These are phyloP conservation scores for Nitzschia putrida DNA, from an alignment of 108 stramenopile genomes.

Conservation along the genomic window DNA sequence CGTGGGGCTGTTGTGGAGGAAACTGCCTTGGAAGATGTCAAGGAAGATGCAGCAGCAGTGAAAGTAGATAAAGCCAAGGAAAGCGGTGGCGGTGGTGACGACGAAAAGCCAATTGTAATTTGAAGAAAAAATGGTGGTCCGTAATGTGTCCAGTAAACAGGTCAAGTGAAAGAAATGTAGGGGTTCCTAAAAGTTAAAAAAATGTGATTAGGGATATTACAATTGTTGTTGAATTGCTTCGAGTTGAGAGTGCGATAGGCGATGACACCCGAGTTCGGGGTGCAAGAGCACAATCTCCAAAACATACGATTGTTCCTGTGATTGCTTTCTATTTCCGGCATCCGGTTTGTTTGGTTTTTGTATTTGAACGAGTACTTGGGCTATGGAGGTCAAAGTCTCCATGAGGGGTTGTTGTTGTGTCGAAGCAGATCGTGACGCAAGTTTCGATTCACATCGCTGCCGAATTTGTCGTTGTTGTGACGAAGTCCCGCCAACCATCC, in stretches of 20 bases:
- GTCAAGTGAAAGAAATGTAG: no score
- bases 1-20: constrained; percentile 50
- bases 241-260: constrained; percentile 21
- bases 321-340: neutral
- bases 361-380: constrained; percentile 8
- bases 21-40: constrained; percentile 5
- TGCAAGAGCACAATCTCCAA: constrained; percentile 33
- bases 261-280: constrained; percentile 23
- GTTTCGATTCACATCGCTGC: constrained; percentile 3
- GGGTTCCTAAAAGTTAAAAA: no score
- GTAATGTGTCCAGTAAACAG: no score
- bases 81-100: no score
- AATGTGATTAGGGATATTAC: neutral
- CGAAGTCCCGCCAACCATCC: constrained; percentile 30
- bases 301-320: neutral
- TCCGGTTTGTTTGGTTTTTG: constrained; percentile 2
- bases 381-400: constrained; percentile 16
- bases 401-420: neutral
- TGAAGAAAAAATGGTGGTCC: no score
- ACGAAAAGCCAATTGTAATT: no score
- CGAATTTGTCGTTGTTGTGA: constrained; percentile 29
- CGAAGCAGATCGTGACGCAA: no score
- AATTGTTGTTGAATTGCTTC: constrained; percentile 12
- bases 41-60: constrained; percentile 5
- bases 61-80: neutral